phyloP scores from a whole-genome alignment of 2,329 filamentous ascomycete genomes.

The Diaporthe helianthi region DNA sequence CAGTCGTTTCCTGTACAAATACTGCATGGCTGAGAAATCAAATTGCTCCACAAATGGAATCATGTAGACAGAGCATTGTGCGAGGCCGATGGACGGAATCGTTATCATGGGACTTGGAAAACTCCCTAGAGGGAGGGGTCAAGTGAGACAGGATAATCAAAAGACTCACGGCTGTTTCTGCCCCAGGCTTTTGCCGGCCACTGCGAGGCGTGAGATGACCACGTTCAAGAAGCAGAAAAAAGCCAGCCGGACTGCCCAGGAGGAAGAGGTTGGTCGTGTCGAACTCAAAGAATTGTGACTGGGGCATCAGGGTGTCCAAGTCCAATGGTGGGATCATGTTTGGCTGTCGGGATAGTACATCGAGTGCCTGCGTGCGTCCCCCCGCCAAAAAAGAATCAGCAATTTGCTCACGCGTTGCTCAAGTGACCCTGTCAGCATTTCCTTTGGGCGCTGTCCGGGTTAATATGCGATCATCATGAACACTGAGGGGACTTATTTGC shows the following conservation, averaged over 20 bases:
- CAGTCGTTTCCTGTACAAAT: neutral
- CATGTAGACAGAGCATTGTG: no score
- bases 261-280: slow-evolving; percentile 90
- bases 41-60: neutral
- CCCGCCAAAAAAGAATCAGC: neutral
- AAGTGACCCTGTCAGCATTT: neutral
- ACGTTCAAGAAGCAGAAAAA: slow-evolving; percentile 88
- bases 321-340: slow-evolving; percentile 67
- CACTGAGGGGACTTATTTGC: neutral
- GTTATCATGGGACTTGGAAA: neutral
- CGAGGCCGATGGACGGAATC: no score
- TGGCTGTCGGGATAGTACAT: slow-evolving; percentile 89
- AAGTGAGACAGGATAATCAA: neutral
- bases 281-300: slow-evolving; percentile 80
- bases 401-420: neutral
- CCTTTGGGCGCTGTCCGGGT: neutral
- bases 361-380: slow-evolving; percentile 65
- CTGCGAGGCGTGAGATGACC: slow-evolving; percentile 75
- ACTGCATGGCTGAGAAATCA: no score
- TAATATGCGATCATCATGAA: no score
- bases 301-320: slow-evolving; percentile 47
- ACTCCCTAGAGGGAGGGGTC: neutral
- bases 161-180: slow-evolving; percentile 57
- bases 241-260: slow-evolving; percentile 87
- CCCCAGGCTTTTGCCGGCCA: slow-evolving; percentile 77